Base-by-base conservation (phyloP, 768 basidiomycete species). In the Crepidotus variabilis region DNA sequence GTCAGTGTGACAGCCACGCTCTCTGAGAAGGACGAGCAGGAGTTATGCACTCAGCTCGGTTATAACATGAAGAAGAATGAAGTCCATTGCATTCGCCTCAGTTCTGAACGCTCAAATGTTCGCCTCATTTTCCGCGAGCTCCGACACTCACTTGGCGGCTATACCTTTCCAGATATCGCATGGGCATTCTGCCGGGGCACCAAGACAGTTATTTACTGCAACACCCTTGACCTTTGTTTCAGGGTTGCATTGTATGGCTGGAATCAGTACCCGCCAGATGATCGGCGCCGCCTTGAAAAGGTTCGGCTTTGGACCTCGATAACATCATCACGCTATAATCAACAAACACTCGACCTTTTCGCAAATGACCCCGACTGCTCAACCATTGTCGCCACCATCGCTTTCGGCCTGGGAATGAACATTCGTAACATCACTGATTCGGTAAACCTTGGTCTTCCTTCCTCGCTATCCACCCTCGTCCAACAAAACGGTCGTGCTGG, bases 341-440 rank as follows among this genome's bases (percentile, higher is more conserved):
- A 33, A 32, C 10, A 34, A 2, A 63, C 64, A 1, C 61, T 65
- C 39, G 52, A 59, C 13, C 50, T 57, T 6, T 63, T 63, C 22
- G 22, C 45, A 11, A 28, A 63, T 21, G 49, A 60, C 18, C 53
- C 7, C 16, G 55, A 61, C 14, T 62, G 57, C 1, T 57, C 52
- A 2, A 57, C 57, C 47, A 65, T 65, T 43, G 53, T 65, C 2
- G 56, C 61, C 34, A 61, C 61, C 10, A 57, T 63, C 23, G 58
- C 60, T 5, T 65, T 65, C 49, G 60, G 64, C 8, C 61, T 65
- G 61, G 61, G 64, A 8, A 65, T 63, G 63, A 62, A 64, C 32
- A 11, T 64, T 39, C 48, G 49, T 9, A 64, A 64, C 34, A 60
- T 64, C 47, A 52, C 28, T 13, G 35, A 62, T 34, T 58, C 59